Evolutionary conservation across 75 land plant species (phyloP).

Genomic region (Chamaecyparis obtusa): DNA sequence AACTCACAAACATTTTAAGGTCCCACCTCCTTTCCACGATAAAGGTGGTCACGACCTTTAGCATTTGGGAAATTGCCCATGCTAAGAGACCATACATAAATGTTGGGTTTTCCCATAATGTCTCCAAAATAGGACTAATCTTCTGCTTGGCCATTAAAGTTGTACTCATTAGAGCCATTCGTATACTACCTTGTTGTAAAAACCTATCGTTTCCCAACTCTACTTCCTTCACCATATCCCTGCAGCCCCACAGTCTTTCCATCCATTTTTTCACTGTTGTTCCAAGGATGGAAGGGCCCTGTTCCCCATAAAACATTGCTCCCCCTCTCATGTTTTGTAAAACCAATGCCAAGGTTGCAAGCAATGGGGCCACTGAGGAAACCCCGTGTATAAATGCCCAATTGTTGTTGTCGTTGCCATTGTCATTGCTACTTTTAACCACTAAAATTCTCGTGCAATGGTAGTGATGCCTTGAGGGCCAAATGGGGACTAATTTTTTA

Average conservation of each 20-base stretch:
- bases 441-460: not conserved
- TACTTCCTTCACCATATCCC: not conserved
- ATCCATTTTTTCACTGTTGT: constrained; percentile 1
- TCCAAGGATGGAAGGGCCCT: not conserved
- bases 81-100: constrained; percentile 87
- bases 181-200: constrained; percentile 24
- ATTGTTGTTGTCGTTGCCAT: not conserved
- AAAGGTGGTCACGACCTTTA: constrained; percentile 72
- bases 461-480: not conserved
- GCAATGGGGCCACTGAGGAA: not conserved
- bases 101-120: constrained; percentile 76
- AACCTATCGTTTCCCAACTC: not conserved
- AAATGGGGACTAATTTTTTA: not conserved
- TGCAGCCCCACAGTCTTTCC: not conserved
- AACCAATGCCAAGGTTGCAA: constrained; percentile 11
- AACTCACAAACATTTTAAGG: constrained; percentile 62
- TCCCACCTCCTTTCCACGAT: constrained; percentile 83
- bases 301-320: not conserved
- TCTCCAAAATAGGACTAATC: constrained; percentile 73
- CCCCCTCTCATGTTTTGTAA: not conserved
- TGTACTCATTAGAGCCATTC: constrained; percentile 68
- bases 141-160: constrained; percentile 58
- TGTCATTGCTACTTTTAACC: not conserved
- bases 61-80: constrained; percentile 80
- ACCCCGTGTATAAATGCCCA: constrained; percentile 2